Evolutionary conservation across 2,329 filamentous ascomycete species (phyloP).

Genomic region (Penicillium hordei): DNA sequence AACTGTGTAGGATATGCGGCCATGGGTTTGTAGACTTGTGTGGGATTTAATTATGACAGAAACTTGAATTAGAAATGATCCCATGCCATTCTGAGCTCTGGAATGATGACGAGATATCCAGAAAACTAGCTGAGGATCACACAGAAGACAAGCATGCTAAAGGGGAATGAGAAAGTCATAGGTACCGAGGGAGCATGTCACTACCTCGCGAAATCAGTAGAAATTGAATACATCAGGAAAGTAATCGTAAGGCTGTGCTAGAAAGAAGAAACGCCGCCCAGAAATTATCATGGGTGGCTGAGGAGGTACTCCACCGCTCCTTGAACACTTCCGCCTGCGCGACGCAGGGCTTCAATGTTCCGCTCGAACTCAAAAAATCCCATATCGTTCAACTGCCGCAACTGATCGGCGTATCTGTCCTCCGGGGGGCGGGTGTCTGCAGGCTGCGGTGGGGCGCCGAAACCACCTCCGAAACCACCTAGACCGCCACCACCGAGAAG

Average conservation of each 20-base stretch:
- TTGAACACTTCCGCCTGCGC: constrained; percentile 90
- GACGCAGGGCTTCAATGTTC: constrained; percentile 82
- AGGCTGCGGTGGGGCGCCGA: constrained; percentile 55
- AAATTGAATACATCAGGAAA: constrained; percentile 7
- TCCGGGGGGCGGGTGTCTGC: constrained; percentile 86
- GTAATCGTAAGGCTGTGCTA: constrained; percentile 7
- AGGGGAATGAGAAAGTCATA: constrained; percentile 9
- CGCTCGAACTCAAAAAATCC: constrained; percentile 96
- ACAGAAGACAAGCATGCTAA: constrained; percentile 5
- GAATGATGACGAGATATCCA: not conserved
- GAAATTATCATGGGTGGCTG: constrained; percentile 32
- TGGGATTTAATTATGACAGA: not conserved
- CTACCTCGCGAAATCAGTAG: constrained; percentile 10
- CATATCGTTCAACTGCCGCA: constrained; percentile 96
- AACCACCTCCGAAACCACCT: constrained; percentile 45
- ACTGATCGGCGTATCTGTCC: constrained; percentile 85
- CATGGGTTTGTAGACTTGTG: not conserved
- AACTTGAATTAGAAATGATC: not conserved
- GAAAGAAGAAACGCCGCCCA: not conserved
- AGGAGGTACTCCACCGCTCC: constrained; percentile 58
- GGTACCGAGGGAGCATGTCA: constrained; percentile 5
- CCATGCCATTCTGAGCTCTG: not conserved
- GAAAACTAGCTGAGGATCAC: constrained; percentile 2
- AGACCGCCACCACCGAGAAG: constrained; percentile 51
- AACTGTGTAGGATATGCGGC: not conserved